These are phyloP conservation scores for Ustilago trichophora DNA, from an alignment of 1,284 basidiomycete genomes.

Conservation along the genomic window DNA sequence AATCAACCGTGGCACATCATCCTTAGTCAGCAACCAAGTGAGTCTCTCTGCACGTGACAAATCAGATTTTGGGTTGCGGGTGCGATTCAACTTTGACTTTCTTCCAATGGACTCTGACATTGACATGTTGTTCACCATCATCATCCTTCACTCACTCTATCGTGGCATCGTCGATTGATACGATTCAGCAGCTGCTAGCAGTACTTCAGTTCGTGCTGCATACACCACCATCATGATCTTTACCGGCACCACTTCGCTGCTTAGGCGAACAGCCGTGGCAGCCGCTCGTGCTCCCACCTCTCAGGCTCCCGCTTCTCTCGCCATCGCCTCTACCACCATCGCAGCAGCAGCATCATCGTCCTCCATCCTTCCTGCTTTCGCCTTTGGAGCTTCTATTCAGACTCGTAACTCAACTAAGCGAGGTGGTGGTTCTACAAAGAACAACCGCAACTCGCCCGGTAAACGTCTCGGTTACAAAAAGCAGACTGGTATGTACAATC, in stretches of 20 bases:
- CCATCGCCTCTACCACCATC: slow-evolving; percentile 41
- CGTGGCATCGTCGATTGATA: too few species aligned
- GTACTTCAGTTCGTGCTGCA: too few species aligned
- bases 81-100: too few species aligned
- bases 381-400: slow-evolving; percentile 61
- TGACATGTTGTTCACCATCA: too few species aligned
- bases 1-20: too few species aligned
- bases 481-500: slow-evolving; percentile 39
- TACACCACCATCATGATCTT: slow-evolving; percentile 16
- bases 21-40: slow-evolving; percentile 29
- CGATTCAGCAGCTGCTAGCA: too few species aligned
- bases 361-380: slow-evolving; percentile 47
- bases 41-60: slow-evolving; percentile 16
- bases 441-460: slow-evolving; percentile 65
- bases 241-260: slow-evolving; percentile 17
- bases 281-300: slow-evolving; percentile 18
- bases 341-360: slow-evolving; percentile 9
- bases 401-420: slow-evolving; percentile 66
- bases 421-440: slow-evolving; percentile 65
- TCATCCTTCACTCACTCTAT: too few species aligned
- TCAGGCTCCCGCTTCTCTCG: slow-evolving; percentile 46
- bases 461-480: slow-evolving; percentile 65
- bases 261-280: slow-evolving; percentile 27
- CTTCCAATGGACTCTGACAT: too few species aligned
- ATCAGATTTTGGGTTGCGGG: slow-evolving; percentile 16